These are phyloP conservation scores for Stygiomarasmius scandens DNA, from an alignment of 1,284 basidiomycete genomes.

Conservation along the genomic window DNA sequence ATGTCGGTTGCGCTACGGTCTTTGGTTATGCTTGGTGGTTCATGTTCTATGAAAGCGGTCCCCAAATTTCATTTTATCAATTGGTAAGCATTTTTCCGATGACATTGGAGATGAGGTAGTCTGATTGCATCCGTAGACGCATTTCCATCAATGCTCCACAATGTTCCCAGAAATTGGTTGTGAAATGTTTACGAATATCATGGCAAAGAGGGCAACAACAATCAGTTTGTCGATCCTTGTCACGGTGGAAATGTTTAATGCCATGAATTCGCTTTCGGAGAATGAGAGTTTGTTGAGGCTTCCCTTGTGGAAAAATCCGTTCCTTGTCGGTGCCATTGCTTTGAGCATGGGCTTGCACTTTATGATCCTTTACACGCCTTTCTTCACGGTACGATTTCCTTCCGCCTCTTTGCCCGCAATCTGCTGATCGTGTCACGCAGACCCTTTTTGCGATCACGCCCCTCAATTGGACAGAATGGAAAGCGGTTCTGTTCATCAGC, in stretches of 20 bases:
- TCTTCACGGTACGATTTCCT: slow-evolving; percentile 75
- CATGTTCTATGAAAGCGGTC: slow-evolving; percentile 86
- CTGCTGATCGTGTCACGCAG: slow-evolving; percentile 37
- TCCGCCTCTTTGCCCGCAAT: slow-evolving; percentile 7
- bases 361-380: slow-evolving; percentile 93
- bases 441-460: slow-evolving; percentile 91
- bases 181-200: slow-evolving; percentile 88
- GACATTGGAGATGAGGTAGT: slow-evolving; percentile 9
- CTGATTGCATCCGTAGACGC: slow-evolving; percentile 58
- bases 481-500: slow-evolving; percentile 89
- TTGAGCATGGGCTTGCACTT: slow-evolving; percentile 93
- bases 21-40: slow-evolving; percentile 99
- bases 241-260: slow-evolving; percentile 98
- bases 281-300: slow-evolving; percentile 90
- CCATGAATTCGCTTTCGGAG: slow-evolving; percentile 98
- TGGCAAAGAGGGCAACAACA: slow-evolving; percentile 88
- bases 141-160: slow-evolving; percentile 89
- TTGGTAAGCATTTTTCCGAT: slow-evolving; percentile 60
- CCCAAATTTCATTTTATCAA: slow-evolving; percentile 92
- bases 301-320: slow-evolving; percentile 93
- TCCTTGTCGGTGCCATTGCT: slow-evolving; percentile 85
- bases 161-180: slow-evolving; percentile 91
- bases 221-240: slow-evolving; percentile 95
- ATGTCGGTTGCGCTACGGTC: slow-evolving; percentile 95
- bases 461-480: slow-evolving; percentile 92